Evolutionary conservation across 805 yeast species (phyloP).

Genomic region (Zygotorulaspora sp.): DNA sequence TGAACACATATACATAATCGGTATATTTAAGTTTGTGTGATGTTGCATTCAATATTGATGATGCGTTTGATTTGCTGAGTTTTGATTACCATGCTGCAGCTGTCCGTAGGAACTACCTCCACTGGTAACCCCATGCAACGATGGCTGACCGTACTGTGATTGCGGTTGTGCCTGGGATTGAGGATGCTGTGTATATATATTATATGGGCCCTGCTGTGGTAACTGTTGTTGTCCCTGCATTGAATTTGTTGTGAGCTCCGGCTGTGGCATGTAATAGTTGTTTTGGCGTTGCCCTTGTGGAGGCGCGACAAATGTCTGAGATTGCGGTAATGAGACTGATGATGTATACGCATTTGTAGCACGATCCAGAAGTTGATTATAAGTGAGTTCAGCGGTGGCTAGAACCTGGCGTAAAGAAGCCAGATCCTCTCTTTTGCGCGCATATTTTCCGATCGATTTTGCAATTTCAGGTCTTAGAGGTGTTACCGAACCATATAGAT

Average conservation of each 20-base stretch:
- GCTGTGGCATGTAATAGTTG: background rate
- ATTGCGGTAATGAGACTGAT: constrained; percentile 13
- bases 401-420: constrained; percentile 66
- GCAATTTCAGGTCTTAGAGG: constrained; percentile 73
- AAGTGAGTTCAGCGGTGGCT: constrained; percentile 60
- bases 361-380: constrained; percentile 63
- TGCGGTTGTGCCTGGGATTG: background rate
- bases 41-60: constrained; percentile 6
- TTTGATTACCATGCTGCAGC: constrained; percentile 3
- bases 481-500: constrained; percentile 64
- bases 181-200: background rate
- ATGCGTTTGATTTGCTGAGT: constrained; percentile 6
- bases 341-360: constrained; percentile 32
- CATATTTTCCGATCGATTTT: constrained; percentile 69
- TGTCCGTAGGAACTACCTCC: constrained; percentile 4
- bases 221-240: constrained; percentile 10
- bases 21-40: too few relatives aligned
- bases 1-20: too few relatives aligned
- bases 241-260: background rate
- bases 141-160: background rate
- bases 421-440: constrained; percentile 73
- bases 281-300: constrained; percentile 1
- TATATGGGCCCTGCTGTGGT: constrained; percentile 3
- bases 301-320: constrained; percentile 1
- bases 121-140: too few relatives aligned